phyloP scores from a whole-genome alignment of 148 eudicot species.

The Pouteria glomerata region DNA sequence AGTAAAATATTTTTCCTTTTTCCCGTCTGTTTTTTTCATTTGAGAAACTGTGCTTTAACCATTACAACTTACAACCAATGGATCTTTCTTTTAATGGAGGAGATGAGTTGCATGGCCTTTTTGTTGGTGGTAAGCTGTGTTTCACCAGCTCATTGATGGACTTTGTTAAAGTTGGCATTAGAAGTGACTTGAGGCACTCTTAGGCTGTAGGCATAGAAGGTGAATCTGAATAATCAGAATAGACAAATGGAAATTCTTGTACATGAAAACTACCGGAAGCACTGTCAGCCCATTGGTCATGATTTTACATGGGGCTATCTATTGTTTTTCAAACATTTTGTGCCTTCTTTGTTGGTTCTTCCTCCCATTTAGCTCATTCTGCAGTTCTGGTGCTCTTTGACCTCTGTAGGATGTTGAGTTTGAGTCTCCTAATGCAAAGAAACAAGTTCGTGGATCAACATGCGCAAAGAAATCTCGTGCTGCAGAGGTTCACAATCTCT shows the following conservation, averaged over 20 bases:
- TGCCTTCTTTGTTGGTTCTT: neutral
- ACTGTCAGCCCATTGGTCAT: neutral
- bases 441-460: conserved; percentile 42
- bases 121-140: too few species aligned
- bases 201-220: neutral
- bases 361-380: neutral
- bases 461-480: conserved; percentile 89
- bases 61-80: too few species aligned
- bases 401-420: conserved; percentile 48
- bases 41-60: too few species aligned
- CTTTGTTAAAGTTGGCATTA: neutral
- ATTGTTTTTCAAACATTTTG: neutral
- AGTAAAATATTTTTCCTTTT: too few species aligned
- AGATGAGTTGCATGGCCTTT: too few species aligned
- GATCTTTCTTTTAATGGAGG: too few species aligned
- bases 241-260: too few species aligned
- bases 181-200: neutral
- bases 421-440: conserved; percentile 52
- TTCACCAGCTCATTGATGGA: too few species aligned
- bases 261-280: neutral
- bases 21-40: too few species aligned
- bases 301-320: neutral
- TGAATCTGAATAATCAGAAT: neutral
- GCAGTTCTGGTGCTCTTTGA: neutral
- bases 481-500: conserved; percentile 90